phyloP scores from a whole-genome alignment of 2,329 filamentous ascomycete species.

The Penicillium sumatraense region DNA sequence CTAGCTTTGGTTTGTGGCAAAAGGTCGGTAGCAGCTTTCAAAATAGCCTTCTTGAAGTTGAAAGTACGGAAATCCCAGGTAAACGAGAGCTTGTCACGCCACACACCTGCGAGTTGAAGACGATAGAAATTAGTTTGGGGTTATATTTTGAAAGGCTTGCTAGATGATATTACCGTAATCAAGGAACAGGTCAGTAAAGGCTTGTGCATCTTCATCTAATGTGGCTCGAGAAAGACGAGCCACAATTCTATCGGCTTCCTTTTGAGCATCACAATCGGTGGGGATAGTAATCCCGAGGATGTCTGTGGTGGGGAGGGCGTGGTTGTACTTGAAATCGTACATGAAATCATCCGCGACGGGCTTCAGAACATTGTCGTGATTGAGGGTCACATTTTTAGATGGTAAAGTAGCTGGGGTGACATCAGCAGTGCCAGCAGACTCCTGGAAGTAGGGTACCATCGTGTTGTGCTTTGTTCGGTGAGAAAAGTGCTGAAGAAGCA shows the following conservation, averaged over 20 bases:
- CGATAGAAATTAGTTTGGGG: slow-evolving; percentile 3
- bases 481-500: slow-evolving; percentile 1
- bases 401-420: background rate
- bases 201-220: slow-evolving; percentile 22
- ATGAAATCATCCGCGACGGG: slow-evolving; percentile 47
- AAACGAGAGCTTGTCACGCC: slow-evolving; percentile 43
- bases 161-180: slow-evolving; percentile 23
- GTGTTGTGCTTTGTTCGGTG: slow-evolving; percentile 5
- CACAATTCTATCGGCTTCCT: slow-evolving; percentile 12
- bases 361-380: slow-evolving; percentile 14
- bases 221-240: slow-evolving; percentile 19
- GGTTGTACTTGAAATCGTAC: slow-evolving; percentile 50
- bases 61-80: slow-evolving; percentile 45
- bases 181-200: slow-evolving; percentile 32
- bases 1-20: slow-evolving; percentile 32
- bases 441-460: slow-evolving; percentile 17
- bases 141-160: background rate
- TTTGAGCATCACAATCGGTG: slow-evolving; percentile 24
- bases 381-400: slow-evolving; percentile 1
- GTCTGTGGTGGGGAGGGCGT: slow-evolving; percentile 38
- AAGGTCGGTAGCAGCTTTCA: slow-evolving; percentile 40
- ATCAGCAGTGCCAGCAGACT: background rate
- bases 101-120: slow-evolving; percentile 31
- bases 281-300: slow-evolving; percentile 35
- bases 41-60: slow-evolving; percentile 36